A percentile compares a stretch with the other conserved stretches of the same genome.
phyloP scores from a whole-genome alignment of 192 early-diverging fungal species.

The Coemansia sp. region DNA sequence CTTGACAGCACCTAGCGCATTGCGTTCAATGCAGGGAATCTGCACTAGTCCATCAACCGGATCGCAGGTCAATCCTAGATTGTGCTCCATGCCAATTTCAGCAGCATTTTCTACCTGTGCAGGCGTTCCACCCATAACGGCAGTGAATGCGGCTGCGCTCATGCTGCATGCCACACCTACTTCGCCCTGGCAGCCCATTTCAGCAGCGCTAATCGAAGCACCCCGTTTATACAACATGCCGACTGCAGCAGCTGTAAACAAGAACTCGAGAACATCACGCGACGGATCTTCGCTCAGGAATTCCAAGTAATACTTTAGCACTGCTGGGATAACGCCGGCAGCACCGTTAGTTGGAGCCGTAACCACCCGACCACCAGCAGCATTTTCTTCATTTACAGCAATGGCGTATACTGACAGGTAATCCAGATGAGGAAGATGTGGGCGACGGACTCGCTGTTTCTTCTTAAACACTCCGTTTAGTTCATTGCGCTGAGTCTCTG shows the following conservation, averaged over 20 bases:
- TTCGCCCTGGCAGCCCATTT: constrained; percentile 98
- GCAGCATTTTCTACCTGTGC: constrained; percentile 93
- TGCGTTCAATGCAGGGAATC: constrained; percentile 96
- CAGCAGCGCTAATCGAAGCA: constrained; percentile 89
- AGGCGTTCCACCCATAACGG: constrained; percentile 91
- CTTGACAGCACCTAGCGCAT: constrained; percentile 92
- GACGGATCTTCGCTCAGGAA: constrained; percentile 85
- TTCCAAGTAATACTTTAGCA: constrained; percentile 93
- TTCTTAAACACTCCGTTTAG: constrained; percentile 40
- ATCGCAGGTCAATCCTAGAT: constrained; percentile 81
- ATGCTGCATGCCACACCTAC: constrained; percentile 97
- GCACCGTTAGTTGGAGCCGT: constrained; percentile 97
- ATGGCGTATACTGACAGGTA: constrained; percentile 92
- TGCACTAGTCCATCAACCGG: constrained; percentile 90
- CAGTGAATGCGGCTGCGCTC: constrained; percentile 91
- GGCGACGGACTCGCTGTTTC: constrained; percentile 40
- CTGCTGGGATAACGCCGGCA: constrained; percentile 89
- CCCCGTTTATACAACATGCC: constrained; percentile 97
- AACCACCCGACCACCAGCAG: constrained; percentile 77
- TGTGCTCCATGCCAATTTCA: constrained; percentile 94
- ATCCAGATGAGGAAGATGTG: constrained; percentile 77
- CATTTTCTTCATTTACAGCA: constrained; percentile 94
- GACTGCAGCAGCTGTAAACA: constrained; percentile 89
- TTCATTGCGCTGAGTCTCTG: constrained; percentile 43
- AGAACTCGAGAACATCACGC: constrained; percentile 85